Percentiles rank a stretch among this genome's conserved stretches.
phyloP scores from a whole-genome alignment of 176 grass and related monocot species.

The Cymbopogon citratus region DNA sequence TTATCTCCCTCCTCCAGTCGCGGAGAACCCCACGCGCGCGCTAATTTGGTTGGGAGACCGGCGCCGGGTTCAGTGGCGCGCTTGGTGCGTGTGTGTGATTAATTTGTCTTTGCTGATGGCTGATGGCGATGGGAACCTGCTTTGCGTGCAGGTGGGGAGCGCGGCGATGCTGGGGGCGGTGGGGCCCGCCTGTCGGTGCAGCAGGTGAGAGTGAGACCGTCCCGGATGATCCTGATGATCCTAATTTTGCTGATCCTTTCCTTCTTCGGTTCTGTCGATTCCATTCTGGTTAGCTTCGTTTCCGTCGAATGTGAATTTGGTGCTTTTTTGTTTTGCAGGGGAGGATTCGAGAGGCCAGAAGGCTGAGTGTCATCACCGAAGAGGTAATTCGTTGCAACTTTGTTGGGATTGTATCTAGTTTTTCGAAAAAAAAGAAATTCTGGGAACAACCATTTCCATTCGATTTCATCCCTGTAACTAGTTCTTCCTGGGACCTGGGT shows the following conservation, averaged over 20 bases:
- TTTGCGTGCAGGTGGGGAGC: constrained; percentile 31
- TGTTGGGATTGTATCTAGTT: neutral
- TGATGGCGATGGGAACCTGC: neutral
- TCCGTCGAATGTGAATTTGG: neutral
- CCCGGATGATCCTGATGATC: neutral
- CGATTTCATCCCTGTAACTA: neutral
- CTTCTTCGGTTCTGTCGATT: neutral
- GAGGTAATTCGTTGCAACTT: constrained; percentile 30
- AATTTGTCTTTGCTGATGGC: neutral
- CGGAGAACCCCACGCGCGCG: neutral
- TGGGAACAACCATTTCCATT: neutral
- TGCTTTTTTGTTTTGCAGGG: constrained; percentile 12
- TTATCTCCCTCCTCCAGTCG: neutral
- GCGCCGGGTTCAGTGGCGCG: neutral
- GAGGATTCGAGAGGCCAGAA: constrained; percentile 15
- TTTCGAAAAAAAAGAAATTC: too few species aligned
- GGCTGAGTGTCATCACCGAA: constrained; percentile 28
- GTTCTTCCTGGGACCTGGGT: neutral
- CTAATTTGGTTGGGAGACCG: neutral
- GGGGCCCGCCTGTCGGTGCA: constrained; percentile 5
- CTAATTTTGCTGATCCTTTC: neutral
- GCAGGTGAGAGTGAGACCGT: constrained; percentile 18
- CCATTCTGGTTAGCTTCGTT: neutral
- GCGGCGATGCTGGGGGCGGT: neutral
- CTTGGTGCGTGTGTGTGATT: neutral